Conservation (phyloP, 331 rosid species). For the Arachis monticola region DNA sequence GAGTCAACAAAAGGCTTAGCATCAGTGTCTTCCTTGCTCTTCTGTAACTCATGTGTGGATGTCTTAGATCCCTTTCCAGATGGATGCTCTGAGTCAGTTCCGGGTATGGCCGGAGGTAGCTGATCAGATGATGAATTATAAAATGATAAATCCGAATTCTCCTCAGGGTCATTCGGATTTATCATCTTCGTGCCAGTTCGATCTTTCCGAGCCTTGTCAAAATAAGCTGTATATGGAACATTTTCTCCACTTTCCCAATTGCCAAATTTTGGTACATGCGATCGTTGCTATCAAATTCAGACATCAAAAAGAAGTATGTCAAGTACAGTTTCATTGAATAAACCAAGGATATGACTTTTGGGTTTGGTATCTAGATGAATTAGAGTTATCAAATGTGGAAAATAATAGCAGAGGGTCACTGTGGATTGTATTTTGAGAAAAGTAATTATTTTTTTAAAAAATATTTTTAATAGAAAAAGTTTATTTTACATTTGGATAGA, state of each 20-base stretch:
- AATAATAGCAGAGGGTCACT: neutral
- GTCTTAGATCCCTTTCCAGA: slow-evolving; percentile 42
- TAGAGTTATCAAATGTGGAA: slow-evolving; percentile 7
- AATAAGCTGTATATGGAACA: slow-evolving; percentile 94
- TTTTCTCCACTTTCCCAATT: slow-evolving; percentile 79
- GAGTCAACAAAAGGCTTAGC: slow-evolving; percentile 58
- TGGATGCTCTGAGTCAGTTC: slow-evolving; percentile 47
- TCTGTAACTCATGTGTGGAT: slow-evolving; percentile 47
- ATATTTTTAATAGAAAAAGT: no score
- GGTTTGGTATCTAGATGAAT: slow-evolving; percentile 14
- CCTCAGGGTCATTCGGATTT: slow-evolving; percentile 91
- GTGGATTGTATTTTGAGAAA: no score
- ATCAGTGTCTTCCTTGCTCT: slow-evolving; percentile 67
- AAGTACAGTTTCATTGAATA: slow-evolving; percentile 32
- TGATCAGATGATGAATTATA: slow-evolving; percentile 53
- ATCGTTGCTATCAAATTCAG: slow-evolving; percentile 69
- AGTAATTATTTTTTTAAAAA: no score
- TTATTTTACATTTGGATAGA: no score
- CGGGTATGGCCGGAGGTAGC: slow-evolving; percentile 50
- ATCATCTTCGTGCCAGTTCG: slow-evolving; percentile 68
- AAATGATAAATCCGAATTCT: slow-evolving; percentile 50
- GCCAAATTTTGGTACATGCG: slow-evolving; percentile 91
- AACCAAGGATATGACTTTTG: neutral
- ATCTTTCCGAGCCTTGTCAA: slow-evolving; percentile 87
- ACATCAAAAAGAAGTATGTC: slow-evolving; percentile 41